Percentiles rank a stretch among this genome's conserved stretches.
Conservation (phyloP, 768 basidiomycete genomes). For the Lactifluus hygrophoroides region DNA sequence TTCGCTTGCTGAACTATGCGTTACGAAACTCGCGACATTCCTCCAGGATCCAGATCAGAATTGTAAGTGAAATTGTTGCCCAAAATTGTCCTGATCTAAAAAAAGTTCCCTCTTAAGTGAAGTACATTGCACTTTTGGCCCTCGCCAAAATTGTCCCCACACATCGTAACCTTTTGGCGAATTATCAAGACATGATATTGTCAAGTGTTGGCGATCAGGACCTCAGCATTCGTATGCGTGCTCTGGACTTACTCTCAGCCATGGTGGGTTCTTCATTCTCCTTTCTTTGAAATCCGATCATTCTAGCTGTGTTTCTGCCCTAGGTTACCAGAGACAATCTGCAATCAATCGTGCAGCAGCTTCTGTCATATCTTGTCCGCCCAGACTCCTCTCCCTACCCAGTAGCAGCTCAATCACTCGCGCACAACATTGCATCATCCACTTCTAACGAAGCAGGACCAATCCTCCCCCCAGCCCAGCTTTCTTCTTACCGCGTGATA, state of each 20-base stretch:
- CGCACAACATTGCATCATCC: slow-evolving; percentile 46
- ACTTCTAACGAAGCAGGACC: slow-evolving; percentile 29
- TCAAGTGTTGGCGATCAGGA: slow-evolving; percentile 87
- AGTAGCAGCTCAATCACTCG: slow-evolving; percentile 45
- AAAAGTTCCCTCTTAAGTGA: slow-evolving; percentile 53
- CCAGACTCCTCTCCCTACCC: slow-evolving; percentile 44
- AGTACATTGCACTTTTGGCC: slow-evolving; percentile 92
- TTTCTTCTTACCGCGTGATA: slow-evolving; percentile 77
- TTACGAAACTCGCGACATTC: slow-evolving; percentile 89
- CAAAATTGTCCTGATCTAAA: background rate
- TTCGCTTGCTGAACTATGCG: slow-evolving; percentile 76
- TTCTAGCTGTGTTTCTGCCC: background rate
- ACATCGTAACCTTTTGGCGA: slow-evolving; percentile 81
- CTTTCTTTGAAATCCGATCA: background rate
- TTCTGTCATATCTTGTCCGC: slow-evolving; percentile 77
- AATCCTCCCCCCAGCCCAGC: slow-evolving; percentile 49
- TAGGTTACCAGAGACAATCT: slow-evolving; percentile 80
- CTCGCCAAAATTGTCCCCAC: slow-evolving; percentile 94
- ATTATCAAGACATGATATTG: slow-evolving; percentile 88
- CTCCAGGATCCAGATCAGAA: slow-evolving; percentile 94
- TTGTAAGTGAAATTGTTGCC: slow-evolving; percentile 42
- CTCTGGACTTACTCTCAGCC: slow-evolving; percentile 85
- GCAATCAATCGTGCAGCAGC: slow-evolving; percentile 83
- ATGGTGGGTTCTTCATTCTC: slow-evolving; percentile 50
- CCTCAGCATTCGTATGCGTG: slow-evolving; percentile 92